A percentile compares a stretch with the other conserved stretches of the same genome.
phyloP scores from a whole-genome alignment of 345 rosid species.

The Pistacia integerrima region DNA sequence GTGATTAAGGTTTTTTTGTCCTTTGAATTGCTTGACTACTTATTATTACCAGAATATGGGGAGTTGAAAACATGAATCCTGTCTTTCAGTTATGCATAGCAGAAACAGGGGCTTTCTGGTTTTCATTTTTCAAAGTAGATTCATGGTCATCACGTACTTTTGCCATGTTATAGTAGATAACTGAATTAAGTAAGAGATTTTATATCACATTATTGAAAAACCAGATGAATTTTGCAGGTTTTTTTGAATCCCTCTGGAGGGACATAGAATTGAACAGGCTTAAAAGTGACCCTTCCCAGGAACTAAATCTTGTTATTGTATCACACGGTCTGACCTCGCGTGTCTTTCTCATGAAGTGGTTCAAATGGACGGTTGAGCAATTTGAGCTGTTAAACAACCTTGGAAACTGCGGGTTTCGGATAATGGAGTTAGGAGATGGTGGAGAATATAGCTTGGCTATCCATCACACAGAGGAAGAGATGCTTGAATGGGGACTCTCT shows the following conservation, averaged over 20 bases:
- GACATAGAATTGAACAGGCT: constrained; percentile 90
- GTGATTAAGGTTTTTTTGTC: not conserved
- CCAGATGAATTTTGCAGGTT: constrained; percentile 50
- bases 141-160: not conserved
- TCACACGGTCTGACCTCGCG: constrained; percentile 80
- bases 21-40: constrained; percentile 4
- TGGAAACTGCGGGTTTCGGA: constrained; percentile 71
- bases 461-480: constrained; percentile 78
- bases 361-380: constrained; percentile 93
- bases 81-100: not conserved
- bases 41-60: not conserved
- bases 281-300: constrained; percentile 52
- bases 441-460: constrained; percentile 90
- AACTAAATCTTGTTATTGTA: constrained; percentile 80
- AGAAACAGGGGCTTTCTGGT: not conserved
- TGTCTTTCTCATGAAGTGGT: constrained; percentile 98
- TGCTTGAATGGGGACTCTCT: constrained; percentile 78
- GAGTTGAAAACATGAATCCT: not conserved
- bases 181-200: not conserved
- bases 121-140: not conserved
- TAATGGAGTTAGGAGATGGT: constrained; percentile 78
- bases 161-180: not conserved
- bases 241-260: constrained; percentile 96
- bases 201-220: not conserved
- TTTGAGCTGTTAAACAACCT: constrained; percentile 76